A percentile compares a stretch with the other conserved stretches of the same genome.
phyloP scores from a whole-genome alignment of 495 filamentous ascomycete species.

The Zalerion maritima region DNA sequence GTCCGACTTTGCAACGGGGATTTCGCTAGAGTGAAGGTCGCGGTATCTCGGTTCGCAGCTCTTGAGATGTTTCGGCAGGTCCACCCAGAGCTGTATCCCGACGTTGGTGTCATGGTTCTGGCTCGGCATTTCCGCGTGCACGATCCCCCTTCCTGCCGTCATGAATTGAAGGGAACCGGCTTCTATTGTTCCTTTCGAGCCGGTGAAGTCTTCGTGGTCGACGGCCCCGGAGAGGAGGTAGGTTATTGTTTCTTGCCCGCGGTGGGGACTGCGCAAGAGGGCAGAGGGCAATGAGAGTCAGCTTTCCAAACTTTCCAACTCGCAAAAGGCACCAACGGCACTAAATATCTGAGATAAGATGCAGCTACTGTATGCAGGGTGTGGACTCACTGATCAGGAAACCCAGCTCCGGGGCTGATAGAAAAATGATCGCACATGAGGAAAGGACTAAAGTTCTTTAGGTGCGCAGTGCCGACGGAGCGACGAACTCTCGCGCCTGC shows the following conservation, averaged over 20 bases:
- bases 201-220: conserved; percentile 93
- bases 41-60: conserved; percentile 82
- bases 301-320: conserved; percentile 1
- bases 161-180: conserved; percentile 91
- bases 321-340: conserved; percentile 1
- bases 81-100: conserved; percentile 91
- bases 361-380: conserved; percentile 1
- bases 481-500: conserved; percentile 79
- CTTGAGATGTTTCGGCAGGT: conserved; percentile 71
- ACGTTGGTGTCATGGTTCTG: conserved; percentile 67
- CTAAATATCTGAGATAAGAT: conserved; percentile 29
- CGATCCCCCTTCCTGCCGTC: conserved; percentile 84
- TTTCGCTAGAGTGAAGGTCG: conserved; percentile 62
- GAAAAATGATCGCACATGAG: conserved; percentile 96
- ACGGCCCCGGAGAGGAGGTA: conserved; percentile 73
- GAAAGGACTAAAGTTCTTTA: conserved; percentile 84
- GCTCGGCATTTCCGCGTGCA: conserved; percentile 93
- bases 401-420: conserved; percentile 66
- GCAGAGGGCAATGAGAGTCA: background rate
- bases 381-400: conserved; percentile 54
- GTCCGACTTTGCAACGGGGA: conserved; percentile 55
- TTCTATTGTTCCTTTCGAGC: conserved; percentile 72
- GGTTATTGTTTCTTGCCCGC: conserved; percentile 69
- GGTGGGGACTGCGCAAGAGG: conserved; percentile 24
- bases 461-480: conserved; percentile 69